Evolutionary conservation across 345 rosid species (phyloP).

Genomic region (Excoecaria agallocha): DNA sequence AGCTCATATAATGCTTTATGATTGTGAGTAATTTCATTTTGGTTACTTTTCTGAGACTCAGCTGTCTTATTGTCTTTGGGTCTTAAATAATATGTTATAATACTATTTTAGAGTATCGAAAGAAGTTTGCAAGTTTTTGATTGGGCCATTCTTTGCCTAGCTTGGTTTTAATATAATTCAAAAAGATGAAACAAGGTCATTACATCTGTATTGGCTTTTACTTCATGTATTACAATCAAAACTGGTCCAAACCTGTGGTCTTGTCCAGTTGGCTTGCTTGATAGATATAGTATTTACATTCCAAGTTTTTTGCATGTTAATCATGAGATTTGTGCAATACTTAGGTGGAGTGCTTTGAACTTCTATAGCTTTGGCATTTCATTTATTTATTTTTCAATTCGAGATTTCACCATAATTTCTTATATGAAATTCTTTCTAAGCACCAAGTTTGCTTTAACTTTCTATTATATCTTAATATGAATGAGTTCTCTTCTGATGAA

Average conservation of each 20-base stretch:
- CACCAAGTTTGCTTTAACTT: conserved; percentile 11
- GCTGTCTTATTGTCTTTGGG: neutral
- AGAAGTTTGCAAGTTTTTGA: neutral
- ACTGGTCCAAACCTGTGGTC: neutral
- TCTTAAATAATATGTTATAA: neutral
- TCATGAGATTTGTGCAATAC: neutral
- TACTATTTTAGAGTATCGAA: too few species aligned
- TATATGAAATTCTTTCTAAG: neutral
- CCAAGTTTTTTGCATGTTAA: neutral
- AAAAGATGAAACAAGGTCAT: neutral
- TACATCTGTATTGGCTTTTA: neutral
- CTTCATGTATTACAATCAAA: neutral
- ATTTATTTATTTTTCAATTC: neutral
- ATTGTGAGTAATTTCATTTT: neutral
- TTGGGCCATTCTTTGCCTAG: neutral
- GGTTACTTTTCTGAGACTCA: neutral
- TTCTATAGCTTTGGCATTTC: neutral
- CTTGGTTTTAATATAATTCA: neutral
- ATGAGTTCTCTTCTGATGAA: conserved; percentile 11
- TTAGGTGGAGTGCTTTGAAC: neutral
- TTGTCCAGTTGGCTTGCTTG: neutral
- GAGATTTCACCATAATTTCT: neutral
- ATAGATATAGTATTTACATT: neutral
- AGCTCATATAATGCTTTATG: neutral
- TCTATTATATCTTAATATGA: neutral